A percentile compares a stretch with the other conserved stretches of the same genome.
Conservation (phyloP, 306 rosid species). For the Lagenaria siceraria region DNA sequence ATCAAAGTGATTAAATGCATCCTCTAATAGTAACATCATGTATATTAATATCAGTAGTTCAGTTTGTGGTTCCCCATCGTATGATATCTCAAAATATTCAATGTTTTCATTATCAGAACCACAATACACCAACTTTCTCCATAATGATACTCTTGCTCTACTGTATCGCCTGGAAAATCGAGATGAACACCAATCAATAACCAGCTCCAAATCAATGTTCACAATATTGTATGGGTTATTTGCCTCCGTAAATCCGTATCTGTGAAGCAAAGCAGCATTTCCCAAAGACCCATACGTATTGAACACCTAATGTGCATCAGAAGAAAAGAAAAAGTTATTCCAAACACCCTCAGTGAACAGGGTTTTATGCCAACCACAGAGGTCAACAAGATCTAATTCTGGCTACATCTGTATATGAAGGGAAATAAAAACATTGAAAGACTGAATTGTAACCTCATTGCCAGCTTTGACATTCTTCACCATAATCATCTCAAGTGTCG, state of each 20-base stretch:
- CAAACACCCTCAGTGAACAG: not conserved
- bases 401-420: not conserved
- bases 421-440: not conserved
- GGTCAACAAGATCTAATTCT: not conserved
- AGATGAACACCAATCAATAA: slow-evolving; percentile 54
- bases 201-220: slow-evolving; percentile 69
- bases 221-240: slow-evolving; percentile 63
- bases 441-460: slow-evolving; percentile 41
- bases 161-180: slow-evolving; percentile 46
- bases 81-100: slow-evolving; percentile 77
- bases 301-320: slow-evolving; percentile 41
- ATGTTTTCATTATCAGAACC: slow-evolving; percentile 36
- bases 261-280: slow-evolving; percentile 87
- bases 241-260: slow-evolving; percentile 86
- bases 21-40: slow-evolving; percentile 45
- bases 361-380: not conserved
- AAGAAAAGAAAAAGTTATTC: not conserved
- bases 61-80: slow-evolving; percentile 64
- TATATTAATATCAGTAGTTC: slow-evolving; percentile 49
- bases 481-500: slow-evolving; percentile 68
- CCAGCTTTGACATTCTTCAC: slow-evolving; percentile 66
- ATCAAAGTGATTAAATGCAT: slow-evolving; percentile 46
- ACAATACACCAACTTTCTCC: slow-evolving; percentile 59
- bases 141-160: slow-evolving; percentile 58
- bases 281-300: slow-evolving; percentile 79